Percentiles rank a stretch among this genome's conserved stretches.
Evolutionary conservation across 2,329 filamentous ascomycete genomes (phyloP).

Genomic region (Claviceps pazoutovae): DNA sequence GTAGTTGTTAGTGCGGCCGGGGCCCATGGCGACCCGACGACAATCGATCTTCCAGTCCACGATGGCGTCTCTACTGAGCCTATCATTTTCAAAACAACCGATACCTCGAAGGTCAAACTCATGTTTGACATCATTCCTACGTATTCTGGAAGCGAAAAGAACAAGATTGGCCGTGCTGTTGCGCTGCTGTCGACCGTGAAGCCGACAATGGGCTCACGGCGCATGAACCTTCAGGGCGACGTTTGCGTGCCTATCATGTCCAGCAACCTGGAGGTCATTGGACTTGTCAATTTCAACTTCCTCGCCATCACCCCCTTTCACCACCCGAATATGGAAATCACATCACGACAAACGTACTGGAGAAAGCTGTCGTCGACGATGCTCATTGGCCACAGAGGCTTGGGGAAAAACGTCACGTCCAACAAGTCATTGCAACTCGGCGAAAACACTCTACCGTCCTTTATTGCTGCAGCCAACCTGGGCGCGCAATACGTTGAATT

Average conservation of each 20-base stretch:
- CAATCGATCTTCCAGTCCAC: conserved; percentile 85
- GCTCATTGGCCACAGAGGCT: conserved; percentile 57
- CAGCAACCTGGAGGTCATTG: conserved; percentile 76
- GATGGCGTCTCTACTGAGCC: conserved; percentile 91
- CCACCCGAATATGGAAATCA: conserved; percentile 87
- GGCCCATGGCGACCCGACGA: conserved; percentile 72
- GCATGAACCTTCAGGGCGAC: conserved; percentile 87
- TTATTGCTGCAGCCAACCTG: conserved; percentile 88
- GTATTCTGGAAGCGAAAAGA: conserved; percentile 78
- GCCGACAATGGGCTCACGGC: conserved; percentile 65
- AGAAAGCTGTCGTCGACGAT: conserved; percentile 82
- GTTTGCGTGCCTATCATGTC: conserved; percentile 84
- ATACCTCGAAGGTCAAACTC: conserved; percentile 70
- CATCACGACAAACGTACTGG: conserved; percentile 88
- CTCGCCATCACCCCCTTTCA: conserved; percentile 86
- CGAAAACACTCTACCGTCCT: conserved; percentile 91
- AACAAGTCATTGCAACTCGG: conserved; percentile 84
- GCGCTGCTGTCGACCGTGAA: conserved; percentile 79
- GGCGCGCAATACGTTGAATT: conserved; percentile 65
- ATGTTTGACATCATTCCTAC: conserved; percentile 93
- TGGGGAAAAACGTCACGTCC: conserved; percentile 79
- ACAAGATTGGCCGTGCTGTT: conserved; percentile 79
- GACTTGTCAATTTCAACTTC: conserved; percentile 93
- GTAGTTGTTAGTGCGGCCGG: conserved; percentile 78
- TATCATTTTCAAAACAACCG: conserved; percentile 71